A percentile compares a stretch with the other conserved stretches of the same genome.
Evolutionary conservation across 2,329 filamentous ascomycete species (phyloP).

Genomic region (Hymenoscyphus albidus): DNA sequence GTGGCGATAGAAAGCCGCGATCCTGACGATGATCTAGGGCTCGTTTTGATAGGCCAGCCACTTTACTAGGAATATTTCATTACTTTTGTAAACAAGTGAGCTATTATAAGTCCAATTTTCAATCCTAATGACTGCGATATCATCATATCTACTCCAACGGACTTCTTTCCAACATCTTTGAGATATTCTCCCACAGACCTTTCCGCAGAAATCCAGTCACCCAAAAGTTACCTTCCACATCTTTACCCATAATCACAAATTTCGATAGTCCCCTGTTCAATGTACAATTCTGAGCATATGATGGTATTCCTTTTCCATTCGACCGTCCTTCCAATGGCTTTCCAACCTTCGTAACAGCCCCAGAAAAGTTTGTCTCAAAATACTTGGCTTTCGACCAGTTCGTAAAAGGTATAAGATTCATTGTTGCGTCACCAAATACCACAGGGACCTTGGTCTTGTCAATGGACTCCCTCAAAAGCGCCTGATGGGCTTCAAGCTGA

Average conservation of each 20-base stretch:
- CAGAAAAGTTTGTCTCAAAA: slow-evolving; percentile 39
- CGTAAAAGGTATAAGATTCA: slow-evolving; percentile 36
- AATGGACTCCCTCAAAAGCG: slow-evolving; percentile 25
- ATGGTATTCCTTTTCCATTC: background rate
- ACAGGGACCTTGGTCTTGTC: slow-evolving; percentile 28
- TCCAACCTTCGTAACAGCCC: slow-evolving; percentile 3
- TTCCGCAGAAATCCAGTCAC: background rate
- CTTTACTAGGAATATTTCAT: background rate
- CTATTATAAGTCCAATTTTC: too few species aligned
- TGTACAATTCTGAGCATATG: background rate
- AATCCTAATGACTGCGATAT: too few species aligned
- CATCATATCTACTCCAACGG: background rate
- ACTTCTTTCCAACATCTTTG: background rate
- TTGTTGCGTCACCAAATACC: slow-evolving; percentile 35
- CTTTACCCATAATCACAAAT: background rate
- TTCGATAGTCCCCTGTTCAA: background rate
- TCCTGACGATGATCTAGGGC: too few species aligned
- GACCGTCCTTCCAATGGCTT: background rate
- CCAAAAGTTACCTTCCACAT: background rate
- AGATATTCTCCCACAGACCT: background rate
- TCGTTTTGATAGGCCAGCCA: background rate
- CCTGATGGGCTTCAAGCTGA: slow-evolving; percentile 38
- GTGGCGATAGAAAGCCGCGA: background rate
- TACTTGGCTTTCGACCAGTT: slow-evolving; percentile 41
- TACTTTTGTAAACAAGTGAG: background rate